phyloP scores from a whole-genome alignment of 148 eudicot genomes.

The Beta vulgaris region DNA sequence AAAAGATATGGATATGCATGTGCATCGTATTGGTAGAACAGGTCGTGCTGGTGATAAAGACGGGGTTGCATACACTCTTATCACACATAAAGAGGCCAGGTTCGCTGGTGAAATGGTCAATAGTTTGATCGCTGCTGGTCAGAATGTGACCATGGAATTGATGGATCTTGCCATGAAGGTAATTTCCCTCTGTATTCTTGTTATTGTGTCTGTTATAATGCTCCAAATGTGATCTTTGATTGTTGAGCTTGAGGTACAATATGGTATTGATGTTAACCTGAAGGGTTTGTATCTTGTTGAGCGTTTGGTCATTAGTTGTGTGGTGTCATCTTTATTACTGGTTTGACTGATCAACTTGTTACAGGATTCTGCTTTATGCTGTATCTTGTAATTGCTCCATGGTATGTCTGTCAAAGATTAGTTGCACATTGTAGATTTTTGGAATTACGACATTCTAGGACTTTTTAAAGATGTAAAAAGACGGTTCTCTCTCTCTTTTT shows the following conservation, averaged over 20 bases:
- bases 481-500: not conserved
- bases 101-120: constrained; percentile 95
- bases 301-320: not conserved
- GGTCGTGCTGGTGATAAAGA: constrained; percentile 99
- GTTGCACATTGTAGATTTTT: not conserved
- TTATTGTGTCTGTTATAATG: not conserved
- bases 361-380: not conserved
- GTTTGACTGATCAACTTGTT: not conserved
- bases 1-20: constrained; percentile 99
- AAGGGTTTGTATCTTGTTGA: not conserved
- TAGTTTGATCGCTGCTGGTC: constrained; percentile 96
- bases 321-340: not conserved
- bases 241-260: not conserved
- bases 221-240: not conserved
- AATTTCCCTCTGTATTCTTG: constrained; percentile 20
- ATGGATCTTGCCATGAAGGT: constrained; percentile 99
- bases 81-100: constrained; percentile 90
- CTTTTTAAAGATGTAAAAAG: not conserved
- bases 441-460: not conserved
- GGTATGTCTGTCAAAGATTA: not conserved
- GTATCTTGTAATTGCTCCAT: not conserved
- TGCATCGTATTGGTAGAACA: constrained; percentile 97
- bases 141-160: constrained; percentile 75
- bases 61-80: constrained; percentile 89
- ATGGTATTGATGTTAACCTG: not conserved